Evolutionary conservation across 768 basidiomycete species (phyloP).

Genomic region (Suillus sp.): DNA sequence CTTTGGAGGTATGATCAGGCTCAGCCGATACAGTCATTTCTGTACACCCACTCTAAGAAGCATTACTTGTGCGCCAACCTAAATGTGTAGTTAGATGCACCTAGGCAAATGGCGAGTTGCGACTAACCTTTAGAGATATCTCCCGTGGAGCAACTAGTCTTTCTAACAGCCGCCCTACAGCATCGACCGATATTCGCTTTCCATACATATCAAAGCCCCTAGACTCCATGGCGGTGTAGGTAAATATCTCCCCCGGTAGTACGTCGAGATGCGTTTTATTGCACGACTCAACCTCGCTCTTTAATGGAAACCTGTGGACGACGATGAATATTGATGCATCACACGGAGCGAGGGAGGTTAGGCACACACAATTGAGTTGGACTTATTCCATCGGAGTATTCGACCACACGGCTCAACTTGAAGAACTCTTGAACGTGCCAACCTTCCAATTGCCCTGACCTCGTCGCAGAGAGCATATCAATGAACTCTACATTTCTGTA

Average conservation of each 20-base stretch:
- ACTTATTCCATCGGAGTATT: conserved; percentile 78
- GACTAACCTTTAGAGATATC: conserved; percentile 52
- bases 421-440: conserved; percentile 72
- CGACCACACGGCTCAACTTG: conserved; percentile 60
- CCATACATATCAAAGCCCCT: conserved; percentile 44
- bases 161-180: conserved; percentile 42
- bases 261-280: conserved; percentile 25
- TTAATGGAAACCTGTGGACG: conserved; percentile 27
- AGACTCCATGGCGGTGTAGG: conserved; percentile 47
- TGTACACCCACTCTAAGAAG: conserved; percentile 34
- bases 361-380: conserved; percentile 80
- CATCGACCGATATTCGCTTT: conserved; percentile 31
- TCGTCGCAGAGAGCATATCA: conserved; percentile 97
- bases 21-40: background rate
- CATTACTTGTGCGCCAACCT: conserved; percentile 84
- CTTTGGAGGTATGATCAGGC: conserved; percentile 19
- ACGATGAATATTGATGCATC: background rate
- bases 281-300: conserved; percentile 28
- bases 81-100: conserved; percentile 1
- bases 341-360: background rate
- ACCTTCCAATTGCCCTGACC: conserved; percentile 72
- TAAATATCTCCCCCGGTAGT: conserved; percentile 30
- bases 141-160: conserved; percentile 46
- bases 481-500: conserved; percentile 65
- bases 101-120: background rate